Percentiles rank a stretch among this genome's conserved stretches.
Evolutionary conservation across 345 rosid species (phyloP).

Genomic region (Aurinia saxatilis): DNA sequence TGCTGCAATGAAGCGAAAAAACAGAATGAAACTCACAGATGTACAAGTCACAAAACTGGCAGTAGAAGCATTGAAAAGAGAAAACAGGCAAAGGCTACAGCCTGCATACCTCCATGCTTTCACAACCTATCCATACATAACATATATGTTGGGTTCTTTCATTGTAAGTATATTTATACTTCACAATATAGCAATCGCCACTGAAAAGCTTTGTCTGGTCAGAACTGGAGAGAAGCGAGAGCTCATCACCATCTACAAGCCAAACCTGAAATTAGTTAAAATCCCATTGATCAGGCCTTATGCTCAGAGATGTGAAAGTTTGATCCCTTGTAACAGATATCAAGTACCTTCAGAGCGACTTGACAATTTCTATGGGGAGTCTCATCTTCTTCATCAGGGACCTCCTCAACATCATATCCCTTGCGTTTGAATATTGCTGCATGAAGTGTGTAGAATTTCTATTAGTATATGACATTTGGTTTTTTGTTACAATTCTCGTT

Average conservation of each 20-base stretch:
- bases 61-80: neutral
- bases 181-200: slow-evolving; percentile 73
- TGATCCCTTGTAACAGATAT: slow-evolving; percentile 7
- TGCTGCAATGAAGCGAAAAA: slow-evolving; percentile 35
- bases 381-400: slow-evolving; percentile 55
- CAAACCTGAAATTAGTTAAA: slow-evolving; percentile 50
- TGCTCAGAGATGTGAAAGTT: slow-evolving; percentile 7
- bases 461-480: slow-evolving; percentile 1
- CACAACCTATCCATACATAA: slow-evolving; percentile 71
- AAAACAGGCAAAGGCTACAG: neutral
- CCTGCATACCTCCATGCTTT: slow-evolving; percentile 49
- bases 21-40: neutral
- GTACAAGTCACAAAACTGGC: neutral
- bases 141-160: slow-evolving; percentile 51
- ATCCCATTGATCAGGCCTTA: neutral
- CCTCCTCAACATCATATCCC: slow-evolving; percentile 69
- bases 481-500: neutral
- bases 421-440: slow-evolving; percentile 75
- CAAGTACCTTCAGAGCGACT: slow-evolving; percentile 53
- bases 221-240: slow-evolving; percentile 42
- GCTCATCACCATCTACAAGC: slow-evolving; percentile 53
- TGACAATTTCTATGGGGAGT: slow-evolving; percentile 41
- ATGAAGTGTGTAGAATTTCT: slow-evolving; percentile 10
- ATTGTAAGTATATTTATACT: slow-evolving; percentile 47
- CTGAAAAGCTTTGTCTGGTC: slow-evolving; percentile 64